These are phyloP conservation scores for Vigna trinervia DNA, from an alignment of 306 rosid genomes.

Conservation along the genomic window DNA sequence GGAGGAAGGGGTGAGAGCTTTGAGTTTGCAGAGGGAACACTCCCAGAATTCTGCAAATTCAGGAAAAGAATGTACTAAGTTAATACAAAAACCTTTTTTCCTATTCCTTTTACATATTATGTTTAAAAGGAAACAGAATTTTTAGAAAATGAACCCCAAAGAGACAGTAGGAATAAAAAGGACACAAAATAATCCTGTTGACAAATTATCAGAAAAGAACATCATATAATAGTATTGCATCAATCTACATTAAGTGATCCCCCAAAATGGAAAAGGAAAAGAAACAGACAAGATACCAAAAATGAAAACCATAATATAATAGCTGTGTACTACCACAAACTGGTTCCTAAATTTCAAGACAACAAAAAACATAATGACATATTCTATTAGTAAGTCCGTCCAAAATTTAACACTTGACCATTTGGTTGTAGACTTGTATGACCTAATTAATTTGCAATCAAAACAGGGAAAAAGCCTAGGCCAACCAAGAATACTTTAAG, in stretches of 20 bases:
- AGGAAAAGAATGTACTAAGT: slow-evolving; percentile 23
- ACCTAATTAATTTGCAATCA: slow-evolving; percentile 27
- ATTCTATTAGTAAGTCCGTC: too few species aligned
- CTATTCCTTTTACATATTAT: slow-evolving; percentile 2
- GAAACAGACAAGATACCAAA: slow-evolving; percentile 8
- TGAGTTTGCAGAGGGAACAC: slow-evolving; percentile 67
- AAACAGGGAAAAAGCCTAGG: not conserved
- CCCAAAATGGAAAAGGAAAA: slow-evolving; percentile 25
- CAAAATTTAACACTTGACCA: not conserved
- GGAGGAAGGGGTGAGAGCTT: slow-evolving; percentile 83
- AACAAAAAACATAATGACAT: too few species aligned
- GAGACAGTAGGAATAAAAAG: not conserved
- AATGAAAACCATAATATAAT: not conserved
- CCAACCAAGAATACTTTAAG: slow-evolving; percentile 19
- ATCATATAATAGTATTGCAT: not conserved
- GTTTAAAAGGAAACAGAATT: slow-evolving; percentile 37
- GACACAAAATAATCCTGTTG: slow-evolving; percentile 22
- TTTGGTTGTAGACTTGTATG: slow-evolving; percentile 15
- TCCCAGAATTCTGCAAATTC: slow-evolving; percentile 61
- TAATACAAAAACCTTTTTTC: slow-evolving; percentile 7
- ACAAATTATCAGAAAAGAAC: slow-evolving; percentile 10
- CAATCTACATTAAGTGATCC: slow-evolving; percentile 23
- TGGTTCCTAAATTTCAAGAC: not conserved
- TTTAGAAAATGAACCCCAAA: not conserved
- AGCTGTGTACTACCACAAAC: slow-evolving; percentile 16